Evolutionary conservation across 352 stramenopile species (phyloP).

Genomic region (Phytophthora crassamura): DNA sequence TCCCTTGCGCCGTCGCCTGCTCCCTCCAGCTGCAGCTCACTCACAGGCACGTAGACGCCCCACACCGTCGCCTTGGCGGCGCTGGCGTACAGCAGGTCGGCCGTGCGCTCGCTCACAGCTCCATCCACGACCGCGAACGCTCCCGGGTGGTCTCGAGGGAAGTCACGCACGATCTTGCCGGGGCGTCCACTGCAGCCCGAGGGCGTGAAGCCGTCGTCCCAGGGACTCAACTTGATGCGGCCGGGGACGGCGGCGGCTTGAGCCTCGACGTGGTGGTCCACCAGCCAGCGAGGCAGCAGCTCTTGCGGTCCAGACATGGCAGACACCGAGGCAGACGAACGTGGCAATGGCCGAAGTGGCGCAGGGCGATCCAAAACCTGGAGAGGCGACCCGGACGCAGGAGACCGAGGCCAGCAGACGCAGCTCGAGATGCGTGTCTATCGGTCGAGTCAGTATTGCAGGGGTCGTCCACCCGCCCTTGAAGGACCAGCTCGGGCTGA

Average conservation of each 20-base stretch:
- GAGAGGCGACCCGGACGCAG: no score
- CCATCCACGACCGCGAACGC: slow-evolving; percentile 52
- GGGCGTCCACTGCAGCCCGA: slow-evolving; percentile 50
- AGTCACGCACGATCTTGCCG: slow-evolving; percentile 55
- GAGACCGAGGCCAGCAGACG: no score
- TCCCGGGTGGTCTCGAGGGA: slow-evolving; percentile 41
- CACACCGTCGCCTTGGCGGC: slow-evolving; percentile 65
- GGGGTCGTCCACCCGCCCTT: no score
- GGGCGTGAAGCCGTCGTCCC: slow-evolving; percentile 71
- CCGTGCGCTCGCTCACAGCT: slow-evolving; percentile 53
- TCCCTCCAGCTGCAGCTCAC: slow-evolving; percentile 31
- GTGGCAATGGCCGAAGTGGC: no score
- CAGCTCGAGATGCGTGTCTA: no score
- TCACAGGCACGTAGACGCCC: slow-evolving; percentile 64
- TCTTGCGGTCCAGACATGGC: slow-evolving; percentile 33
- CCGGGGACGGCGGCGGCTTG: slow-evolving; percentile 20
- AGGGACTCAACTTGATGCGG: slow-evolving; percentile 38
- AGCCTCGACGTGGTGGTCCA: slow-evolving; percentile 22
- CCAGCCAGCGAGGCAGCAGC: slow-evolving; percentile 39
- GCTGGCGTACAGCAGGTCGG: slow-evolving; percentile 63
- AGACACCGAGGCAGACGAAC: background rate
- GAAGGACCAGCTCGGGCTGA: no score
- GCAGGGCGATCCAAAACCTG: no score
- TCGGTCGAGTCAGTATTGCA: no score
- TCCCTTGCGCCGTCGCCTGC: background rate